Percentiles rank a stretch among this genome's conserved stretches.
Evolutionary conservation across 1,139 yeast genomes (phyloP).

Genomic region (Insectozyma bohioensis): DNA sequence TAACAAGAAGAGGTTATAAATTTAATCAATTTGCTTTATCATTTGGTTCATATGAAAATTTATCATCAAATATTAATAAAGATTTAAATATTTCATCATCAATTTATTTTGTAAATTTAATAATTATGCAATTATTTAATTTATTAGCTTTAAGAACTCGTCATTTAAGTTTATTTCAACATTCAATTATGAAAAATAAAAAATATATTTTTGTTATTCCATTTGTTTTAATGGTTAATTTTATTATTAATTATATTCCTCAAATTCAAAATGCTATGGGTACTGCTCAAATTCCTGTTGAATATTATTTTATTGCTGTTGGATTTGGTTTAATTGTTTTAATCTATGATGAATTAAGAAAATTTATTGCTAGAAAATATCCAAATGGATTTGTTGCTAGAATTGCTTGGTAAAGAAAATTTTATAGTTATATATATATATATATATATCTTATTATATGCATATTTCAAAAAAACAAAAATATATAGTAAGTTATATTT

Average conservation of each 20-base stretch:
- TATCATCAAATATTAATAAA: constrained; percentile 23
- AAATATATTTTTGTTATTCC: constrained; percentile 35
- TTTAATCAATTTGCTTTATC: constrained; percentile 37
- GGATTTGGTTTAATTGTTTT: constrained; percentile 45
- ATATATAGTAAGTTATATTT: too few species aligned
- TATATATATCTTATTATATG: too few species aligned
- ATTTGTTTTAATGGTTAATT: constrained; percentile 41
- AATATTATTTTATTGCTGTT: constrained; percentile 47
- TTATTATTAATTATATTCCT: constrained; percentile 48
- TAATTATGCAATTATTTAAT: constrained; percentile 51
- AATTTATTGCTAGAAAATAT: constrained; percentile 33
- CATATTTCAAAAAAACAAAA: too few species aligned
- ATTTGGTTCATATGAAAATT: constrained; percentile 35
- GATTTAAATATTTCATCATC: constrained; percentile 40
- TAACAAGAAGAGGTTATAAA: constrained; percentile 37
- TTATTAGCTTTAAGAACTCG: constrained; percentile 48
- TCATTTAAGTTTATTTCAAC: constrained; percentile 43
- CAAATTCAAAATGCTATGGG: constrained; percentile 38
- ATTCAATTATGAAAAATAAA: constrained; percentile 20
- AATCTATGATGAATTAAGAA: constrained; percentile 44
- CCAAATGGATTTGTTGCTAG: constrained; percentile 40
- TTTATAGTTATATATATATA: too few species aligned
- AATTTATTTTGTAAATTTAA: constrained; percentile 50
- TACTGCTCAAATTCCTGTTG: constrained; percentile 45
- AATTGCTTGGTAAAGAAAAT: constrained; percentile 35